These are phyloP conservation scores for Sclerotinia sclerotiorum DNA, from an alignment of 2,329 filamentous ascomycete species.

Conservation along the genomic window DNA sequence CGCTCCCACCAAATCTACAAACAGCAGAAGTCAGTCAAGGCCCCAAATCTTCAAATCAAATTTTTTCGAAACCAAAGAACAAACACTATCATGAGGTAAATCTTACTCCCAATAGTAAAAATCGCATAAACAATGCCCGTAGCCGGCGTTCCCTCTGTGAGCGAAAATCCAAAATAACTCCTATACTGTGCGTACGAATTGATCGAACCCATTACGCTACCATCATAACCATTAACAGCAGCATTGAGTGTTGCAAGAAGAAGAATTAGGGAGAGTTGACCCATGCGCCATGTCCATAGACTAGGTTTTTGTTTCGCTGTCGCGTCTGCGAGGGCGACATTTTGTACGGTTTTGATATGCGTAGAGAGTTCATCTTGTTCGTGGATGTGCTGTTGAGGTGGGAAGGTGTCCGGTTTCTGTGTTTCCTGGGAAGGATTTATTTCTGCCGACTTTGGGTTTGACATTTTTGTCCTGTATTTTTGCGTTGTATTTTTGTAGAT, in stretches of 20 bases:
- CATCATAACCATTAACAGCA: conserved; percentile 48
- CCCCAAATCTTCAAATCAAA: no score
- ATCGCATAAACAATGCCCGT: conserved; percentile 31
- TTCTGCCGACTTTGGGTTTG: no score
- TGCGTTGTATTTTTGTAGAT: no score
- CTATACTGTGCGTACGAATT: conserved; percentile 48
- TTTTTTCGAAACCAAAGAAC: no score
- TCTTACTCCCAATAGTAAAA: conserved; percentile 18
- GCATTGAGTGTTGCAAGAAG: conserved; percentile 30
- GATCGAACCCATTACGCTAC: conserved; percentile 51
- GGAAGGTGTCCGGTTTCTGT: not conserved
- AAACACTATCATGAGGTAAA: not conserved
- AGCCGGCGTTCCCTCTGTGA: conserved; percentile 26
- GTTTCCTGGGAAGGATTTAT: no score
- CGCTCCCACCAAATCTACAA: conserved; percentile 17
- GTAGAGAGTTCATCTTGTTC: not conserved
- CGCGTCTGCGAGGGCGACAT: conserved; percentile 5
- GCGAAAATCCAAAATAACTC: conserved; percentile 26
- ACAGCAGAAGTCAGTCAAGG: not conserved
- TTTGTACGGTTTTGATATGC: not conserved
- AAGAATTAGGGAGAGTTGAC: conserved; percentile 26
- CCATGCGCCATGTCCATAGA: conserved; percentile 15
- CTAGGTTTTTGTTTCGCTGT: conserved; percentile 18
- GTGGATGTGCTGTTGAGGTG: not conserved
- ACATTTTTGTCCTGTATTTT: no score